Base-by-base conservation (phyloP, 2,329 filamentous ascomycete species). In the Stachybotrys chartarum region DNA sequence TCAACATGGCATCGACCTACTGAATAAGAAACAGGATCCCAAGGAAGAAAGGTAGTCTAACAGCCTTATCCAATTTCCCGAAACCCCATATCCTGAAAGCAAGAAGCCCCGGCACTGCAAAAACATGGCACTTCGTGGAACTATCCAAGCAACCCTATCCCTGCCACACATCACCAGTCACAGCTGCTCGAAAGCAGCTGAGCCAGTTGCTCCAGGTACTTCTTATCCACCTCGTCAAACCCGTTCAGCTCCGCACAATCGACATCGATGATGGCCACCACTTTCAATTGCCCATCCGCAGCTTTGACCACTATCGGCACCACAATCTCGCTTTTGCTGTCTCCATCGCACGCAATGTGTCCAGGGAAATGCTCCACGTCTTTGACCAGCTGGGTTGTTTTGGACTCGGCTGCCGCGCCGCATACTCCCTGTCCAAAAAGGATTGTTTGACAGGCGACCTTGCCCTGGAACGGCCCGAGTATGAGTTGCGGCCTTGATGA, bases 301-400 rank as follows among this genome's bases (percentile, higher is more conserved):
- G 65, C 63, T 53, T 62, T 53, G 16, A 65, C 65, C 6, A 87
- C 60, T 58, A 93, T 80, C 2, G 90, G 90, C 51, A 93, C 89
- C 17, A 94, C 90, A 67, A 94, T 86, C 75, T 94, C 90, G 67
- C 89, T 92, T 72, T 77, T 82, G 64, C 83, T 90, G 56, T 83
- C 86, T 5, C 82, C 81, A 69, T 94, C 90, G 68, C 90, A 93
- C 10, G 90, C 88, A 65, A 94, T 92, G 67, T 93, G 90, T 2
- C 88, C 89, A 0, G 87, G 86, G 64, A 93, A 93, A 53, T 73
- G 66, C 48, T 90, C 85, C 7, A 94, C 88, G 68, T 94, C 85
- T 12, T 76, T 72, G 0, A 87, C 80, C 7, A 91, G 68, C 71
- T 90, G 86, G 11, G 88, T 91, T 57, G 72, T 66, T 49, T 72